Conservation (phyloP, 306 rosid species). For the Lagenaria siceraria region DNA sequence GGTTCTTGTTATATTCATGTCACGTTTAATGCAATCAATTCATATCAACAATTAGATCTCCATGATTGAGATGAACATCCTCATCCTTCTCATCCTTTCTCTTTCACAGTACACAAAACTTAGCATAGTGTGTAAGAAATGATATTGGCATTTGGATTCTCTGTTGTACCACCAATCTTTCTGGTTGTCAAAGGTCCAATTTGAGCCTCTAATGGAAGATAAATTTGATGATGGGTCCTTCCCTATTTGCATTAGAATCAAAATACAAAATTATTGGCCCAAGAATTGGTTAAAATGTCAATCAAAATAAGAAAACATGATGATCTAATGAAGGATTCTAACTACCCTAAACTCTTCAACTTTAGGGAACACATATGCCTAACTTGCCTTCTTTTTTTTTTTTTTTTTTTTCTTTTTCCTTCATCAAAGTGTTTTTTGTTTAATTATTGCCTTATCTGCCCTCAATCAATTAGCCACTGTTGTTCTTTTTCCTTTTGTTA, state of each 20-base stretch:
- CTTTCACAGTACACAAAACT: not conserved
- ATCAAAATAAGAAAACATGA: not conserved
- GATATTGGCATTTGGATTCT: no score
- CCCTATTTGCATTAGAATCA: not conserved
- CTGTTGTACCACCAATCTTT: not conserved
- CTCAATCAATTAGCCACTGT: not conserved
- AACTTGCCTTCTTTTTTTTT: not conserved
- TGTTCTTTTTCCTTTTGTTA: not conserved
- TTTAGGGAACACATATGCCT: constrained; percentile 2
- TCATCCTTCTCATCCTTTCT: not conserved
- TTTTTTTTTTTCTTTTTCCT: not conserved
- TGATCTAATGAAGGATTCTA: no score
- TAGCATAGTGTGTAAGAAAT: no score
- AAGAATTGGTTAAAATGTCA: not conserved
- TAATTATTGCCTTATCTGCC: not conserved
- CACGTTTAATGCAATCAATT: not conserved
- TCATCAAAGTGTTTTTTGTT: not conserved
- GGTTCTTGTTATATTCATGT: not conserved
- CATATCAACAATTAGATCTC: not conserved
- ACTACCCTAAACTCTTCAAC: not conserved
- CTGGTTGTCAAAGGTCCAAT: not conserved
- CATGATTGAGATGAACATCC: not conserved
- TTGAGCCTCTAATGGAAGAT: not conserved
- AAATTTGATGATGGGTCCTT: not conserved
- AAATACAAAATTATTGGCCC: no score